Conservation (phyloP, 352 stramenopile species). For the Phytophthora podocarpi region DNA sequence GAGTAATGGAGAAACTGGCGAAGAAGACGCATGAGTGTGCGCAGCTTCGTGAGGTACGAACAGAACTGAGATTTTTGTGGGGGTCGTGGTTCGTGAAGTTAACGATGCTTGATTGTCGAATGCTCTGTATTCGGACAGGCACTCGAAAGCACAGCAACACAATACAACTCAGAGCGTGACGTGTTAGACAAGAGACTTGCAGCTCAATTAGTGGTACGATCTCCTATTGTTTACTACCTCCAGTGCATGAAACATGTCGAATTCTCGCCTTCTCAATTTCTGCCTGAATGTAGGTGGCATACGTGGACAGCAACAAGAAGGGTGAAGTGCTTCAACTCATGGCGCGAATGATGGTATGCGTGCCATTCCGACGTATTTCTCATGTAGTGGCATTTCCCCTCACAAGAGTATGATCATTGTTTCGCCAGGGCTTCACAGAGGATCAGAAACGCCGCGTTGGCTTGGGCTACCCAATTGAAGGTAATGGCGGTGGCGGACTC, state of each 20-base stretch:
- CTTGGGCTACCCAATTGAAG: conserved; percentile 52
- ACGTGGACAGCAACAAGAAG: conserved; percentile 76
- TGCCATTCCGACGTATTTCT: background rate
- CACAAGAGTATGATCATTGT: background rate
- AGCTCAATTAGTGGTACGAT: conserved; percentile 66
- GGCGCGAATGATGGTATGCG: conserved; percentile 68
- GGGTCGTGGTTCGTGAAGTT: no score
- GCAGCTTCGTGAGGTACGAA: conserved; percentile 62
- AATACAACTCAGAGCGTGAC: conserved; percentile 61
- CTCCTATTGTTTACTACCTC: background rate
- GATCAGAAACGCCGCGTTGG: conserved; percentile 74
- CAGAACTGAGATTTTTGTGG: no score
- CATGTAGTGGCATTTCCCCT: background rate
- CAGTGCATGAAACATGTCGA: background rate
- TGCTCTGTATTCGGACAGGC: no score
- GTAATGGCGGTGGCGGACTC: conserved; percentile 65
- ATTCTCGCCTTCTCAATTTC: background rate
- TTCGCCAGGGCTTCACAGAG: conserved; percentile 56
- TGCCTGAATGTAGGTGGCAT: conserved; percentile 51
- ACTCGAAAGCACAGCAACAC: conserved; percentile 59
- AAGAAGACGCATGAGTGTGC: conserved; percentile 77
- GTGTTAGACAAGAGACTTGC: conserved; percentile 75
- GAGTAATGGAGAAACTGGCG: conserved; percentile 54
- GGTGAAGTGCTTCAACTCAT: conserved; percentile 74
- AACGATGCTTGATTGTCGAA: background rate